Evolutionary conservation across 1,284 basidiomycete species (phyloP), one percentile per base, ranked within the genome.

Genomic region (Pseudozyma pruni): DNA sequence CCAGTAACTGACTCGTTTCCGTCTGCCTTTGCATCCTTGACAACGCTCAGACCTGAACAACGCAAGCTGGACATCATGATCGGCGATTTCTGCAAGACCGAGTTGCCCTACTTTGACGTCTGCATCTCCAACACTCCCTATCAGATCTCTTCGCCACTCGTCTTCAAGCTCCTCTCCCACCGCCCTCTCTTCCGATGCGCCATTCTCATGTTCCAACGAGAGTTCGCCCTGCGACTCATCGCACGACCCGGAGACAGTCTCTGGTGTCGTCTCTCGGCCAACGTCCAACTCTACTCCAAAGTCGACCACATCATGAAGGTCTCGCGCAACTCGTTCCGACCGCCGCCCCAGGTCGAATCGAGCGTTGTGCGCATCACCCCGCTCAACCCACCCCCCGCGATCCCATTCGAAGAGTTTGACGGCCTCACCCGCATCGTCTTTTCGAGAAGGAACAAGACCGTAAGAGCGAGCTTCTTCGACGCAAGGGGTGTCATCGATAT

Each of bases 61-160:
- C 88, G 91, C 71, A 96, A 95, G 82, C 88, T 98, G 1, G 92
- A 96, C 71, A 90, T 98, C 72, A 89, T 96, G 78, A 90, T 98
- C 51, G 95, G 94, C 52, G 94, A 98, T 83, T 98, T 98, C 81
- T 91, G 96, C 83, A 98, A 98, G 84, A 93, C 92, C 19, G 91
- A 94, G 38, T 86, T 98, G 19, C 95, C 95, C 4, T 98, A 95
- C 85, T 98, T 98, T 78, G 95, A 98, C 84, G 95, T 97, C 59
- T 97, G 94, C 86, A 98, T 98, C 82, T 94, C 91, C 78, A 98
- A 98, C 83, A 98, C 95, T 1, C 95, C 95, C 0, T 99, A 98
- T 84, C 95, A 98, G 84, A 99, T 99, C 72, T 98, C 96, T 1
- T 98, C 96, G 1, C 93, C 94, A 1, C 89, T 98, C 52, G 91